phyloP scores from a whole-genome alignment of 768 basidiomycete species.

The Boletales sp. region DNA sequence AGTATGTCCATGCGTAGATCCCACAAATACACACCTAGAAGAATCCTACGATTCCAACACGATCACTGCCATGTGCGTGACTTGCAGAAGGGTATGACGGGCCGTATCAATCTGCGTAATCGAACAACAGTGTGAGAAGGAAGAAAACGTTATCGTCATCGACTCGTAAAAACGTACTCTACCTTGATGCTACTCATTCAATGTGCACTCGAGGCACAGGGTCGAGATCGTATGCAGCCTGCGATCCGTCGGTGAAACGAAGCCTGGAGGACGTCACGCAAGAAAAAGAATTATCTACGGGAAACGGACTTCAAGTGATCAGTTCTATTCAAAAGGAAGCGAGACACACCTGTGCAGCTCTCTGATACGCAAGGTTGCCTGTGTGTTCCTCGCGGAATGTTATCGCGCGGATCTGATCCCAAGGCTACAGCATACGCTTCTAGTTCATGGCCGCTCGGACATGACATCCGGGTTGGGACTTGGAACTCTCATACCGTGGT shows the following conservation, averaged over 20 bases:
- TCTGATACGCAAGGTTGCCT: conserved; percentile 36
- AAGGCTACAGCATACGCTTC: conserved; percentile 27
- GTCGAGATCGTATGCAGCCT: conserved; percentile 23
- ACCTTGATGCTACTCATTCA: conserved; percentile 22
- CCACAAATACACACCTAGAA: conserved; percentile 24
- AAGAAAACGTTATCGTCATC: conserved; percentile 1
- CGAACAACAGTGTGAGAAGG: conserved; percentile 7
- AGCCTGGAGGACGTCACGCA: conserved; percentile 30
- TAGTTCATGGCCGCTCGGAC: conserved; percentile 20
- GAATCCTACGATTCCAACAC: conserved; percentile 21
- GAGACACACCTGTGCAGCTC: conserved; percentile 32
- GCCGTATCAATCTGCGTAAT: conserved; percentile 28
- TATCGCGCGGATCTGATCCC: conserved; percentile 20
- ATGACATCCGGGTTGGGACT: conserved; percentile 14
- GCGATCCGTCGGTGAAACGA: conserved; percentile 21
- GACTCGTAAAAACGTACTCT: conserved; percentile 28
- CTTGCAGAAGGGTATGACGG: conserved; percentile 31
- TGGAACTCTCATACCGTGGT: conserved; percentile 8
- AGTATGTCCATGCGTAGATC: conserved; percentile 5
- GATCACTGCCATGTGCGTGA: conserved; percentile 23
- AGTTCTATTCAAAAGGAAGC: conserved; percentile 17
- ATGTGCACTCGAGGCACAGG: conserved; percentile 28
- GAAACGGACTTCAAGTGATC: conserved; percentile 11
- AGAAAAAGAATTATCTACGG: conserved; percentile 26
- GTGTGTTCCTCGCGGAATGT: conserved; percentile 26